These are phyloP conservation scores for Aspergillaceae sp. DNA, from an alignment of 2,329 filamentous ascomycete genomes.

Conservation along the genomic window DNA sequence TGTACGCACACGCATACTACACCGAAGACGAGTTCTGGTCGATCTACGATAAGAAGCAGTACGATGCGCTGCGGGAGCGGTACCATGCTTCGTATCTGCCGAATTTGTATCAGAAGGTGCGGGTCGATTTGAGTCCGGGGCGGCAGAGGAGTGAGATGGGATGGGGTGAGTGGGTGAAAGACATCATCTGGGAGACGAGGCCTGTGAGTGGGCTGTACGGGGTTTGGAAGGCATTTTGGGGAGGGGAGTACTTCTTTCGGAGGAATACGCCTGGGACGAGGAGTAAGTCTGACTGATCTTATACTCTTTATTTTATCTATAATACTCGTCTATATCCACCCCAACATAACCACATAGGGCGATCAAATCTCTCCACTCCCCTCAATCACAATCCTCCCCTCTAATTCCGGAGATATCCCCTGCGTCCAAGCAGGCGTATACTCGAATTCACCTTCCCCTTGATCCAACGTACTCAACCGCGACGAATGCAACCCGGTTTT, in stretches of 20 bases:
- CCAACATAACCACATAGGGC: not conserved
- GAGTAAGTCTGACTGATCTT: not conserved
- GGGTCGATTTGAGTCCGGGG: slow-evolving; percentile 7
- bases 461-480: slow-evolving; percentile 38
- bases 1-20: slow-evolving; percentile 82
- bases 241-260: slow-evolving; percentile 16
- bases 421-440: slow-evolving; percentile 65
- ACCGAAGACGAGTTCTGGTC: slow-evolving; percentile 46
- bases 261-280: not conserved
- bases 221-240: slow-evolving; percentile 15
- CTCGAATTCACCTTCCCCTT: slow-evolving; percentile 49
- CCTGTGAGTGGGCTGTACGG: slow-evolving; percentile 19
- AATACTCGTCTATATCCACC: not conserved
- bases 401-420: slow-evolving; percentile 66
- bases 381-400: slow-evolving; percentile 58
- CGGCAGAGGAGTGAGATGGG: slow-evolving; percentile 2
- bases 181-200: slow-evolving; percentile 13
- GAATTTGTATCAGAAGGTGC: slow-evolving; percentile 15
- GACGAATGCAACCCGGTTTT: slow-evolving; percentile 52
- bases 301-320: not conserved
- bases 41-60: slow-evolving; percentile 32
- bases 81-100: slow-evolving; percentile 25
- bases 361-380: not conserved
- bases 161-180: slow-evolving; percentile 8
- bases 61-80: slow-evolving; percentile 30